These are phyloP conservation scores for Epichloe bromicola DNA, from an alignment of 2,329 filamentous ascomycete genomes.

Conservation along the genomic window DNA sequence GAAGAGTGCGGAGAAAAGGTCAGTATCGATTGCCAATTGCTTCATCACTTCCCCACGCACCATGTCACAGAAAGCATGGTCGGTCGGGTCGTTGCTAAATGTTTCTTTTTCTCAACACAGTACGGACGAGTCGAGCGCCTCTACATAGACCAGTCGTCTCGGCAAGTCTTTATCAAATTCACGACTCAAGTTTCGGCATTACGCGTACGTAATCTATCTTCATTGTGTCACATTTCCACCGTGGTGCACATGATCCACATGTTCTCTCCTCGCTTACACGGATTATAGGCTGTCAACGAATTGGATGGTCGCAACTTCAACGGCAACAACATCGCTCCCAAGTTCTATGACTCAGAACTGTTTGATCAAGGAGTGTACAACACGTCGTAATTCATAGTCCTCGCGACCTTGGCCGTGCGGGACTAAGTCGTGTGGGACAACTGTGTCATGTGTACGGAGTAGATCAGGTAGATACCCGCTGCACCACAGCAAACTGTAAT, in stretches of 20 bases:
- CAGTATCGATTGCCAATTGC: background rate
- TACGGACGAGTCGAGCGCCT: slow-evolving; percentile 76
- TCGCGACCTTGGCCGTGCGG: background rate
- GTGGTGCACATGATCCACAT: background rate
- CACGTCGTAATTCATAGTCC: background rate
- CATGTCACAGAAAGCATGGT: too few relatives aligned
- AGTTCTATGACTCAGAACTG: slow-evolving; percentile 68
- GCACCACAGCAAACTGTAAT: background rate
- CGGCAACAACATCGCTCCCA: slow-evolving; percentile 69
- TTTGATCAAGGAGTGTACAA: slow-evolving; percentile 58
- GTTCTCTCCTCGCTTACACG: background rate
- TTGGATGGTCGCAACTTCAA: slow-evolving; percentile 81
- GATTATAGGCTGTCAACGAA: slow-evolving; percentile 71
- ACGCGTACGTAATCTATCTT: slow-evolving; percentile 43
- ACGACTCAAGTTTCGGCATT: slow-evolving; percentile 74
- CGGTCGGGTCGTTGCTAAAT: too few relatives aligned
- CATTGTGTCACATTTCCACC: background rate
- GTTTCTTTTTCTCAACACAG: slow-evolving; percentile 23
- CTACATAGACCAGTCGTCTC: slow-evolving; percentile 52
- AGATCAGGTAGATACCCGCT: background rate
- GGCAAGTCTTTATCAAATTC: slow-evolving; percentile 85
- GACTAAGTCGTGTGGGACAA: background rate
- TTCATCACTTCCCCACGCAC: background rate
- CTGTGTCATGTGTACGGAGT: background rate
- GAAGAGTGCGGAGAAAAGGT: slow-evolving; percentile 81